Evolutionary conservation across 495 filamentous ascomycete genomes (phyloP).

Genomic region (Aspergillus diversus): DNA sequence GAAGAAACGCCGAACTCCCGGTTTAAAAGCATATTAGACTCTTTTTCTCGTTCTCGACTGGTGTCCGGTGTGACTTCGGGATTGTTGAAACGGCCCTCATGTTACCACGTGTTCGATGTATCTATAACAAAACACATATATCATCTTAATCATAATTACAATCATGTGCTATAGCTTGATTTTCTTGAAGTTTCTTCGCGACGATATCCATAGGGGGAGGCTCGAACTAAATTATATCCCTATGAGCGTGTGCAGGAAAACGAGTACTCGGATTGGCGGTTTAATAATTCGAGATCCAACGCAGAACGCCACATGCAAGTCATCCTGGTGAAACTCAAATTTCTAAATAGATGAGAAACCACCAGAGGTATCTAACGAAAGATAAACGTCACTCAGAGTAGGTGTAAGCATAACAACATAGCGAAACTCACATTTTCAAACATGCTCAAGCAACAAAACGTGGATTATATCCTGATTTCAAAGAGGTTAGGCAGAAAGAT

Average conservation of each 20-base stretch:
- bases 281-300: background rate
- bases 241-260: background rate
- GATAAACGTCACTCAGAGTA: too few relatives aligned
- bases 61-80: background rate
- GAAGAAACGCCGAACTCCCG: conserved; percentile 76
- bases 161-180: background rate
- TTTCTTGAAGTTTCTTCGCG: background rate
- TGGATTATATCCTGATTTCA: too few relatives aligned
- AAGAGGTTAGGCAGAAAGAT: too few relatives aligned
- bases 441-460: too few relatives aligned
- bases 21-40: conserved; percentile 44
- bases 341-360: too few relatives aligned
- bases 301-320: conserved; percentile 10
- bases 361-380: too few relatives aligned
- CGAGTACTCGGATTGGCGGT: background rate
- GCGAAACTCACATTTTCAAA: background rate
- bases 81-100: conserved; percentile 1
- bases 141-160: background rate
- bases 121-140: conserved; percentile 2
- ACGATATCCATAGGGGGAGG: background rate
- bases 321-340: background rate
- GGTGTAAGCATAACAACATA: background rate
- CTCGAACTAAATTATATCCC: background rate
- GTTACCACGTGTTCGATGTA: conserved; percentile 6
- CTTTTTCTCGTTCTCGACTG: background rate